Base-by-base conservation (phyloP, 192 early-diverging fungal genomes). In the Coemansia sp. region DNA sequence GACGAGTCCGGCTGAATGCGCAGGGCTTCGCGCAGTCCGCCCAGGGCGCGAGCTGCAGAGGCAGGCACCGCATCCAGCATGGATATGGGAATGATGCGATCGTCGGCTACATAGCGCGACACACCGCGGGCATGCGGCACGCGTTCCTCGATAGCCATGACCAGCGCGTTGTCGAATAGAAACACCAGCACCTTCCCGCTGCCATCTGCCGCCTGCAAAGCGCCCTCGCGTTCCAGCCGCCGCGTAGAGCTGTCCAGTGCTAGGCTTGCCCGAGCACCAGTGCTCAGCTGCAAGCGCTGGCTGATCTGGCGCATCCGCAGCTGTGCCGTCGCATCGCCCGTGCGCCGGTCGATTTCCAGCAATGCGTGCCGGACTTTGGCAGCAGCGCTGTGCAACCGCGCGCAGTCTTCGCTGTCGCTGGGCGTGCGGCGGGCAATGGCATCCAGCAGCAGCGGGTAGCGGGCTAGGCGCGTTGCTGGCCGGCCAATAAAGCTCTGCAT, bases 401-500 rank as follows among this genome's bases (percentile, higher is more conserved):
- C 11, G 15, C 73, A 64, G 37, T 72, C 66, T 62, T 94, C 92
- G 14, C 85, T 81, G 12, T 81, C 81, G 26, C 76, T 66, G 5
- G 82, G 79, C 11, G 92, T 85, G 45, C 87, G 80, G 56, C 93
- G 88, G 14, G 91, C 58, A 32, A 91, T 83, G 6, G 87, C 90
- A 26, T 85, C 75, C 14, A 98, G 67, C 7, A 98, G 75, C 26
- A 98, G 70, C 16, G 87, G 88, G 59, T 94, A 98, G 47, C 90
- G 81, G 6, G 89, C 93, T 26, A 96, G 60, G 18, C 93, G 85
- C 14, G 93, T 87, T 0, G 91, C 90, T 0, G 95, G 93, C 18
- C 93, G 84, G 0, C 85, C 88, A 18, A 97, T 65, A 56, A 94
- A 97, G 59, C 89, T 90, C 71, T 94, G 88, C 32, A 94, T 62